Percentiles rank a stretch among this genome's conserved stretches.
Evolutionary conservation across 2,329 filamentous ascomycete genomes (phyloP).

Genomic region (Stagonosporopsis chrysanthemi): DNA sequence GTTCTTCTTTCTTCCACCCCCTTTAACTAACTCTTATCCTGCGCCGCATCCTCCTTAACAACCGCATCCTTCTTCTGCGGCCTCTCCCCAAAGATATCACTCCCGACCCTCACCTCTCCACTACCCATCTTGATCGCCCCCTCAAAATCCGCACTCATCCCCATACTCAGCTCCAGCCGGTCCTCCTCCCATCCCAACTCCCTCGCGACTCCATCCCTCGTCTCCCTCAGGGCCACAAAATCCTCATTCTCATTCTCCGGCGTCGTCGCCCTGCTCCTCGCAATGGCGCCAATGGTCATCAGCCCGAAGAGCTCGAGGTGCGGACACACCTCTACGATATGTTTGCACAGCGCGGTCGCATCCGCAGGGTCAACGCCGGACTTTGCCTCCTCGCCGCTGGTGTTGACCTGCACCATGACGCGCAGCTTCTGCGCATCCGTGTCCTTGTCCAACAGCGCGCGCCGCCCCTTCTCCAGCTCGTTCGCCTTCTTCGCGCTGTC

Average conservation of each 20-base stretch:
- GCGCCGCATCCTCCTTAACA: slow-evolving; percentile 54
- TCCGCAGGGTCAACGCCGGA: slow-evolving; percentile 77
- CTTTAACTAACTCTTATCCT: slow-evolving; percentile 24
- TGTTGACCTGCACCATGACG: slow-evolving; percentile 95
- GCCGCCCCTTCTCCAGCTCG: slow-evolving; percentile 78
- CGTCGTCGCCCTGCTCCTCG: slow-evolving; percentile 75
- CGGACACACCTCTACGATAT: slow-evolving; percentile 75
- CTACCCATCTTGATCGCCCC: slow-evolving; percentile 84
- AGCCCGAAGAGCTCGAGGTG: slow-evolving; percentile 78
- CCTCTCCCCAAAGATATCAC: slow-evolving; percentile 88
- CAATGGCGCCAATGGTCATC: slow-evolving; percentile 98
- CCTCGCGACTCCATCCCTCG: slow-evolving; percentile 72
- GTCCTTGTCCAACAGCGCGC: slow-evolving; percentile 57
- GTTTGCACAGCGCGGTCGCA: slow-evolving; percentile 70
- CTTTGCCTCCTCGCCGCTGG: slow-evolving; percentile 85
- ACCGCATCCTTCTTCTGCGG: slow-evolving; percentile 81
- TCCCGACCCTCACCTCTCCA: slow-evolving; percentile 88
- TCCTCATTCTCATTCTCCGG: slow-evolving; percentile 88
- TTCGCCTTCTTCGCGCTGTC: slow-evolving; percentile 88
- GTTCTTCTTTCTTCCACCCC: background rate
- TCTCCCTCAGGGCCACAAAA: slow-evolving; percentile 73
- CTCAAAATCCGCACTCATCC: slow-evolving; percentile 97
- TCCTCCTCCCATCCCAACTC: slow-evolving; percentile 64
- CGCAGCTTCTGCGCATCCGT: slow-evolving; percentile 59
- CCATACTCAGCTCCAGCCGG: slow-evolving; percentile 92